Conservation (phyloP, 2,329 filamentous ascomycete species). For the Xylaria sp. region DNA sequence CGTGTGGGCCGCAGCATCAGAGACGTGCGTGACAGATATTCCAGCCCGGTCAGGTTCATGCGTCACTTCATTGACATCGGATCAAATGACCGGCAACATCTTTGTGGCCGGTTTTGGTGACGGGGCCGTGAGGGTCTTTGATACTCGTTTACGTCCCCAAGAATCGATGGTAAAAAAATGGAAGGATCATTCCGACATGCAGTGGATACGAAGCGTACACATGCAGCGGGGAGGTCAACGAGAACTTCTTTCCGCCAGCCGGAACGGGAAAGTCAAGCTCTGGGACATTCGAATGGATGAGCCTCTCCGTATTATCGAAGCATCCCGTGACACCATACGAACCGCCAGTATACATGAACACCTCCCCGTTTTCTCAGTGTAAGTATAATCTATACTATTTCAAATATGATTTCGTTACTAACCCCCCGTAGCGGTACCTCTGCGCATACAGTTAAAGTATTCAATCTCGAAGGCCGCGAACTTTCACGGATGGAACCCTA, state of each 20-base stretch:
- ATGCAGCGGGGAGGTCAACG: conserved; percentile 95
- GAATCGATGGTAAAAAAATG: conserved; percentile 96
- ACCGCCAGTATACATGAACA: conserved; percentile 95
- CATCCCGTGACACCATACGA: conserved; percentile 77
- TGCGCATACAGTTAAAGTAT: conserved; percentile 85
- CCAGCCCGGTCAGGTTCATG: conserved; percentile 93
- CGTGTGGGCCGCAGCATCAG: conserved; percentile 93
- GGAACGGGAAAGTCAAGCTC: conserved; percentile 90
- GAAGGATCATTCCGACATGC: conserved; percentile 84
- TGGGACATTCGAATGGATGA: conserved; percentile 94
- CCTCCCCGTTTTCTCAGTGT: conserved; percentile 92
- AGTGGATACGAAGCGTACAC: conserved; percentile 96
- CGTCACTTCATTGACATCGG: conserved; percentile 93
- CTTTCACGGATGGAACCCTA: conserved; percentile 89
- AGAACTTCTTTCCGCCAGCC: conserved; percentile 87
- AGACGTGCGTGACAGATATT: conserved; percentile 92
- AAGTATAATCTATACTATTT: conserved; percentile 51
- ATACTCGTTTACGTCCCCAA: conserved; percentile 81
- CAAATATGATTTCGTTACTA: conserved; percentile 31
- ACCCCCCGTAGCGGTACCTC: conserved; percentile 76
- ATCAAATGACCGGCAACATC: conserved; percentile 96
- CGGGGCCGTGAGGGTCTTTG: conserved; percentile 91
- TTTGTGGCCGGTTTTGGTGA: conserved; percentile 98
- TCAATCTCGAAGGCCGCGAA: conserved; percentile 82
- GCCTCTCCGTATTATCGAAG: conserved; percentile 74